phyloP scores from a whole-genome alignment of 1,284 basidiomycete genomes.

The Pseudozyma pruni region DNA sequence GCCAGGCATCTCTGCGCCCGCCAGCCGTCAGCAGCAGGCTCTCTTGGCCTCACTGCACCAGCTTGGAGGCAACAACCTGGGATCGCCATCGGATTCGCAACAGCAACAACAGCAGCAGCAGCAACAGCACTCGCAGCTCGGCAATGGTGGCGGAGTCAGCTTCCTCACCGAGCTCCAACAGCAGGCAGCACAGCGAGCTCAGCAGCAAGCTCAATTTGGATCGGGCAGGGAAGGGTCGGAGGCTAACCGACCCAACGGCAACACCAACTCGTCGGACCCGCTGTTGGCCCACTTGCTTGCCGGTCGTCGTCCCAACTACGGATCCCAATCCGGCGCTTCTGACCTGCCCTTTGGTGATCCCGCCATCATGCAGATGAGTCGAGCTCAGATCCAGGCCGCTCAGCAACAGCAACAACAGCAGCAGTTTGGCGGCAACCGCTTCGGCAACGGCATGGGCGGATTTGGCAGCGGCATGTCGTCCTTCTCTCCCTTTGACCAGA shows the following conservation, averaged over 20 bases:
- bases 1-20: constrained; percentile 39
- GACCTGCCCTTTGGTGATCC: constrained; percentile 55
- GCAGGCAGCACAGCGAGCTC: constrained; percentile 42
- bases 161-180: constrained; percentile 48
- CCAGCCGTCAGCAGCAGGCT: constrained; percentile 51
- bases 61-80: constrained; percentile 20
- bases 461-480: constrained; percentile 25
- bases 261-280: constrained; percentile 49
- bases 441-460: constrained; percentile 28
- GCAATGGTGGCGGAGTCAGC: constrained; percentile 37
- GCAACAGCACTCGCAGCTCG: constrained; percentile 15
- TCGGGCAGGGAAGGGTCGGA: constrained; percentile 25
- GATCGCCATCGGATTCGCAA: constrained; percentile 19
- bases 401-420: constrained; percentile 54
- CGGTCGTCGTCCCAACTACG: constrained; percentile 31
- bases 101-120: constrained; percentile 25
- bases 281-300: constrained; percentile 64
- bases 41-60: constrained; percentile 48
- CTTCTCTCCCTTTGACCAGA: constrained; percentile 47
- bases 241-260: constrained; percentile 23
- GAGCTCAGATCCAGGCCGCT: constrained; percentile 49
- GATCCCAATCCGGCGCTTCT: constrained; percentile 16
- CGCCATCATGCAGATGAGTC: constrained; percentile 60
- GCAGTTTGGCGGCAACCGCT: constrained; percentile 42
- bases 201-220: constrained; percentile 39